Percentiles rank a stretch among this genome's conserved stretches.
Evolutionary conservation across 2,329 filamentous ascomycete genomes (phyloP).

Genomic region (Pseudonectria buxi): DNA sequence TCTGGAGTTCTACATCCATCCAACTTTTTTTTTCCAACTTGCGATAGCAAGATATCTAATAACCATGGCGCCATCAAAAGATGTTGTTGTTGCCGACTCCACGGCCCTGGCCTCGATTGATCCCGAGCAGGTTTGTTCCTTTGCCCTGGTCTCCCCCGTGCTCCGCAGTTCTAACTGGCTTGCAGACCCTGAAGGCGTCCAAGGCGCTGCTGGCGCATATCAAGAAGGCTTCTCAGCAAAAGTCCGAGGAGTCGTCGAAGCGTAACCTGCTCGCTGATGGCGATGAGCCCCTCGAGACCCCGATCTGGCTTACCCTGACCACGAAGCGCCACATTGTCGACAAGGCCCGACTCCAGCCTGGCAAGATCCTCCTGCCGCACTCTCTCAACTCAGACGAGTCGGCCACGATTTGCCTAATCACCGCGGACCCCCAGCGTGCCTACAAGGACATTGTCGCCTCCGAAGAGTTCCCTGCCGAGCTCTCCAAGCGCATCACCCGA

Average conservation of each 20-base stretch:
- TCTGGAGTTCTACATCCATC: constrained; percentile 13
- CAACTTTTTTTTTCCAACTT: constrained; percentile 3
- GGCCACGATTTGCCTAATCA: constrained; percentile 77
- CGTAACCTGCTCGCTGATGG: constrained; percentile 49
- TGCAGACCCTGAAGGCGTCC: constrained; percentile 54
- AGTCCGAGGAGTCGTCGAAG: constrained; percentile 41
- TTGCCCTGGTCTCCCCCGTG: neutral
- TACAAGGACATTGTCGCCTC: constrained; percentile 85
- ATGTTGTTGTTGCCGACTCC: constrained; percentile 28
- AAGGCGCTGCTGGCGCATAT: constrained; percentile 57
- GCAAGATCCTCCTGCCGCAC: constrained; percentile 74
- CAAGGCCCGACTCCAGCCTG: constrained; percentile 73
- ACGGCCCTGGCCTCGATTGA: constrained; percentile 30
- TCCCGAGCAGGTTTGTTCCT: constrained; percentile 34
- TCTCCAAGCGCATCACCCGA: constrained; percentile 62
- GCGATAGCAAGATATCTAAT: constrained; percentile 9
- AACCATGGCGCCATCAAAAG: constrained; percentile 37
- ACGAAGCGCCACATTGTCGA: constrained; percentile 63
- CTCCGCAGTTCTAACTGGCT: constrained; percentile 5
- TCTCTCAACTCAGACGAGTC: constrained; percentile 60
- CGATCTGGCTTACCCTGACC: constrained; percentile 56
- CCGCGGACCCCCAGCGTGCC: constrained; percentile 69
- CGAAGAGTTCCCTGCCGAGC: constrained; percentile 60
- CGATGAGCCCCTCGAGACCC: constrained; percentile 38
- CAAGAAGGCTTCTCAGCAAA: constrained; percentile 47